Evolutionary conservation across 164 flowering plant species (phyloP), one percentile per base, ranked within the genome.

Genomic region (Akebia trifoliata): DNA sequence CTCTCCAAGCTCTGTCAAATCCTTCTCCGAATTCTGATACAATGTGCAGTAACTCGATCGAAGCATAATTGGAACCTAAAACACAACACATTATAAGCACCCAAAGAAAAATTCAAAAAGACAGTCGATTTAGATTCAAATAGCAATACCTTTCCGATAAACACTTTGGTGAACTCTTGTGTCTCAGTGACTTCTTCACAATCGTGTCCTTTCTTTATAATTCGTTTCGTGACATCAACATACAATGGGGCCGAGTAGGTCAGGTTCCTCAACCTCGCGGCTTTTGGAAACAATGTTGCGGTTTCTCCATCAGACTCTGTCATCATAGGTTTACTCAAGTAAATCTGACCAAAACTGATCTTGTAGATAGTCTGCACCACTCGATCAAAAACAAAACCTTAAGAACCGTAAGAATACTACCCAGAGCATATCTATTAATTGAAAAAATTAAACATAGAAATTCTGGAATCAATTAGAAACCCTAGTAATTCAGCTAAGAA

Each of bases 261-360:
- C 42, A 94, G 64, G 60, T 94, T 94, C 66, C 99, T 83, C 67
- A 94, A 60, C 66, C 99, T 74, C 8, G 99, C 99, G 54, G 97
- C 96, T 64, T 90, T 90, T 2, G 99, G 99, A 72, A 90, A 94
- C 61, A 94, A 70, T 17, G 99, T 88, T 1, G 91, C 87, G 21
- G 97, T 88, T 71, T 94, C 99, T 69, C 99, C 99, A 70, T 94
- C 97, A 0, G 97, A 88, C 60, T 94, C 99, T 0, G 99, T 94
- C 96, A 94, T 88, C 97, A 88, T 94, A 0, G 99, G 99, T 68
- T 90, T 94, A 70, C 99, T 90, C 67, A 94, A 56, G 47, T 88
- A 94, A 51, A 90, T 93, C 72, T 93, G 99, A 49, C 97, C 97
- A 65, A 94, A 94, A 61, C 80, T 83, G 29, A 94, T 94, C 74